phyloP scores from a whole-genome alignment of 1,284 basidiomycete species.

The Cerioporus squamosus region DNA sequence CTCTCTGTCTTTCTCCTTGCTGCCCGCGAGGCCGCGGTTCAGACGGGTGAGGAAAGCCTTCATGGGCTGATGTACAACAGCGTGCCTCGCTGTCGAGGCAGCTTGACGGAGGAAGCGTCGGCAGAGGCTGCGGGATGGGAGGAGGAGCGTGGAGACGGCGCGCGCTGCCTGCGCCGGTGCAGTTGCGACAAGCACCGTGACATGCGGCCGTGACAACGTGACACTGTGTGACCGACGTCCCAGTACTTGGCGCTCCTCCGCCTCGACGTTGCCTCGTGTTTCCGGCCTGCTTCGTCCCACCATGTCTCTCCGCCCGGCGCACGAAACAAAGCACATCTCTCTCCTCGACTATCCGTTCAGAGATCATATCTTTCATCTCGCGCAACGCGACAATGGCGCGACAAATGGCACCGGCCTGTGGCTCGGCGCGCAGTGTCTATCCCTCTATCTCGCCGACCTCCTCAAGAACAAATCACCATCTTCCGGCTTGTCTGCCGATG shows the following conservation, averaged over 20 bases:
- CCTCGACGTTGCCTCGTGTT: conserved; percentile 20
- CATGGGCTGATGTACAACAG: conserved; percentile 47
- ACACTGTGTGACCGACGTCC: conserved; percentile 13
- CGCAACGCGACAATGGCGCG: conserved; percentile 60
- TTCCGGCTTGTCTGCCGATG: conserved; percentile 18
- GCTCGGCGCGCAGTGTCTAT: conserved; percentile 81
- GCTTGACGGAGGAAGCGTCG: conserved; percentile 15
- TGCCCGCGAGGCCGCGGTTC: conserved; percentile 63
- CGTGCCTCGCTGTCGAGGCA: conserved; percentile 20
- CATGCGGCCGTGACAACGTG: not conserved
- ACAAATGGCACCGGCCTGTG: conserved; percentile 89
- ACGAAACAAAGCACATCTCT: conserved; percentile 70
- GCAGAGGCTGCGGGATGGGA: conserved; percentile 19
- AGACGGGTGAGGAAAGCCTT: conserved; percentile 79
- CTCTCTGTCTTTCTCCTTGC: conserved; percentile 61
- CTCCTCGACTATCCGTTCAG: conserved; percentile 54
- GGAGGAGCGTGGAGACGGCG: conserved; percentile 31
- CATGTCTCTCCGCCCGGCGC: conserved; percentile 48
- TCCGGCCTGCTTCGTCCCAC: conserved; percentile 7
- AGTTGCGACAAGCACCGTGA: conserved; percentile 2
- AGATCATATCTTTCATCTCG: conserved; percentile 46
- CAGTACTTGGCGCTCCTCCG: conserved; percentile 6
- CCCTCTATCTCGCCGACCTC: conserved; percentile 58
- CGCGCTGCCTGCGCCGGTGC: conserved; percentile 13
- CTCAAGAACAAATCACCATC: conserved; percentile 25